Conservation (phyloP, 148 eudicot species). For the Simmondsia chinensis region DNA sequence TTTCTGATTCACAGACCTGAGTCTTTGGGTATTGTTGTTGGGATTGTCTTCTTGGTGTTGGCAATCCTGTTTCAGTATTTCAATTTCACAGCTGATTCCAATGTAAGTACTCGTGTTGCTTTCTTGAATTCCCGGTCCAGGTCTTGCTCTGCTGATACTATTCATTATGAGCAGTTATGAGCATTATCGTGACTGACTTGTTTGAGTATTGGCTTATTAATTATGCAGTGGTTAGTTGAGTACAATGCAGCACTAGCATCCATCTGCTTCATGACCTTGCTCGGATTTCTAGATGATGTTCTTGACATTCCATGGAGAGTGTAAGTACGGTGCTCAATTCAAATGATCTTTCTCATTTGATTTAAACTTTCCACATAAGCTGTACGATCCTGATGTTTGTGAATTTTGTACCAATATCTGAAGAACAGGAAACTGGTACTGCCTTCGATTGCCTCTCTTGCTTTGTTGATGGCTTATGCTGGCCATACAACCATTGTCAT, state of each 20-base stretch:
- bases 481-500: conserved; percentile 91
- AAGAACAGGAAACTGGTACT: conserved; percentile 69
- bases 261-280: conserved; percentile 89
- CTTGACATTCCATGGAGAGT: conserved; percentile 99
- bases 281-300: conserved; percentile 96
- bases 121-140: background rate
- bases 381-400: conserved; percentile 2
- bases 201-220: conserved; percentile 1
- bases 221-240: conserved; percentile 90
- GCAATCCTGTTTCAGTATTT: conserved; percentile 79
- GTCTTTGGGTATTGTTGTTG: conserved; percentile 83
- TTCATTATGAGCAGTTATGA: background rate
- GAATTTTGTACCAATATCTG: conserved; percentile 10
- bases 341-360: background rate
- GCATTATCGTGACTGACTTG: background rate
- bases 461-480: conserved; percentile 97
- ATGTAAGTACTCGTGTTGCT: conserved; percentile 43
- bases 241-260: conserved; percentile 96
- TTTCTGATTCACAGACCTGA: conserved; percentile 71
- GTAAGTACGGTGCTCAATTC: conserved; percentile 37
- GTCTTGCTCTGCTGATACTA: background rate
- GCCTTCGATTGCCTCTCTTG: conserved; percentile 93
- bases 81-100: conserved; percentile 80
- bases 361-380: background rate
- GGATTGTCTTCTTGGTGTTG: conserved; percentile 74